These are phyloP conservation scores for Ganoderma lingzhi DNA, from an alignment of 1,284 basidiomycete genomes.

Conservation along the genomic window DNA sequence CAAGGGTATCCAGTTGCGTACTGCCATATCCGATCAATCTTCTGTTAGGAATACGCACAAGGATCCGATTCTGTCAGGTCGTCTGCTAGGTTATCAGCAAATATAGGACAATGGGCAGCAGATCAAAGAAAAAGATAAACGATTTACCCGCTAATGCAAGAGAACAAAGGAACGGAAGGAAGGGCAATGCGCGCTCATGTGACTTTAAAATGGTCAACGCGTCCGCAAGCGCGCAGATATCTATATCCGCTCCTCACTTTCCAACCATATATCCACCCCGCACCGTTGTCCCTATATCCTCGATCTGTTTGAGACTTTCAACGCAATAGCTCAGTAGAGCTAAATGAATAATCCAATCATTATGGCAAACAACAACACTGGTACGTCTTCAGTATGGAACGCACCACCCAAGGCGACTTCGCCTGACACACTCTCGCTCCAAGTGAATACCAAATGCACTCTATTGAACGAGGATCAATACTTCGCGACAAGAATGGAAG, in stretches of 20 bases:
- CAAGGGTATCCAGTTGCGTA: background rate
- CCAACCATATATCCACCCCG: background rate
- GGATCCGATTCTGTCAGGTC: background rate
- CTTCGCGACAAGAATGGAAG: background rate
- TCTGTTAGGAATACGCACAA: background rate
- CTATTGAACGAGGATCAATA: background rate
- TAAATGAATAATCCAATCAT: background rate
- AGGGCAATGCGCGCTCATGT: slow-evolving; percentile 5
- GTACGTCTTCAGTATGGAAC: background rate
- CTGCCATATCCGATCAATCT: background rate
- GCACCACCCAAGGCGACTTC: background rate
- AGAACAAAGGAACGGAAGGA: background rate
- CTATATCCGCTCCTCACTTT: background rate
- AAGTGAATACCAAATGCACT: background rate
- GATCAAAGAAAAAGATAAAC: background rate
- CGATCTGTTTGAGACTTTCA: background rate
- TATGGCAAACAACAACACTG: background rate
- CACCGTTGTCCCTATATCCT: background rate
- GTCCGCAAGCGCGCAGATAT: background rate
- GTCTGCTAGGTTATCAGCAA: background rate
- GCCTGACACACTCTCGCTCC: background rate
- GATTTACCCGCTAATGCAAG: background rate
- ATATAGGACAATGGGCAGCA: background rate
- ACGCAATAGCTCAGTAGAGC: no score
- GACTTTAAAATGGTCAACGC: background rate